Evolutionary conservation across 345 rosid species (phyloP).

Genomic region (Carallia pectinifolia): DNA sequence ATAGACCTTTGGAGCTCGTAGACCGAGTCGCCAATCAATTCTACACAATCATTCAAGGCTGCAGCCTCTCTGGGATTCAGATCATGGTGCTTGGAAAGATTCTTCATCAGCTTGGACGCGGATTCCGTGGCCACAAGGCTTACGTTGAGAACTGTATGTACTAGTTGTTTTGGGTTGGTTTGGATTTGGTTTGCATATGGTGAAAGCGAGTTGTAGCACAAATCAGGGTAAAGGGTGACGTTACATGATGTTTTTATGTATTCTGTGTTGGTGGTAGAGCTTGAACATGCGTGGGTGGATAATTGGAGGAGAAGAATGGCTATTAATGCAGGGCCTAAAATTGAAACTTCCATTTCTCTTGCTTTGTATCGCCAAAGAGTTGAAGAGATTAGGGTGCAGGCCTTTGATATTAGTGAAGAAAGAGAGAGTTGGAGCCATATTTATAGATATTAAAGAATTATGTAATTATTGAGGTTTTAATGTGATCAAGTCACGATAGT

Average conservation of each 20-base stretch:
- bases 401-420: conserved; percentile 1
- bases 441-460: background rate
- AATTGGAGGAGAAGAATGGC: conserved; percentile 13
- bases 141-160: conserved; percentile 37
- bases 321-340: background rate
- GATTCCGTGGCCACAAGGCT: conserved; percentile 31
- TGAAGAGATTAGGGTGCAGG: too few species aligned
- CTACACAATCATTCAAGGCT: conserved; percentile 43
- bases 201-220: conserved; percentile 30
- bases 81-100: conserved; percentile 22
- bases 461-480: too few species aligned
- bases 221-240: conserved; percentile 28
- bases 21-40: conserved; percentile 30
- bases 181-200: conserved; percentile 24
- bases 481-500: too few species aligned
- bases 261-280: conserved; percentile 8
- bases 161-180: conserved; percentile 25
- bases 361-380: background rate
- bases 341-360: conserved; percentile 18
- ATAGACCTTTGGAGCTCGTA: conserved; percentile 37
- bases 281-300: conserved; percentile 8
- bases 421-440: background rate
- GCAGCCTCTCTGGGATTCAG: conserved; percentile 27
- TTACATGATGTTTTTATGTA: conserved; percentile 31
- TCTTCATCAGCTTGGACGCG: conserved; percentile 20